A percentile compares a stretch with the other conserved stretches of the same genome.
These are phyloP conservation scores for Xylariaceae sp. DNA, from an alignment of 2,329 filamentous ascomycete species.

Conservation along the genomic window DNA sequence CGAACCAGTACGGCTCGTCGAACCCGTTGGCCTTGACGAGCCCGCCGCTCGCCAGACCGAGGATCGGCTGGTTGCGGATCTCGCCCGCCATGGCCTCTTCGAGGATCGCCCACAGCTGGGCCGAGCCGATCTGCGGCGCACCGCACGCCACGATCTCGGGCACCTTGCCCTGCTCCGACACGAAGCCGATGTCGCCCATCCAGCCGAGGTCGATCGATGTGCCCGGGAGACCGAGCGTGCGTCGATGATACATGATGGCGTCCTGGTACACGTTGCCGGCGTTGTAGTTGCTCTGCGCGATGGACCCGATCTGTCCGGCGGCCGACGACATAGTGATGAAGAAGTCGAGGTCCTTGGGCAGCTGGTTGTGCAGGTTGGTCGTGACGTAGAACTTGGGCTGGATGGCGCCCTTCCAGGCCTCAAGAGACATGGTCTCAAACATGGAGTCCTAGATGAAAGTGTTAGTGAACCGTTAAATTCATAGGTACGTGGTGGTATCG, in stretches of 20 bases:
- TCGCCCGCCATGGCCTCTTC: constrained; percentile 22
- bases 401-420: constrained; percentile 23
- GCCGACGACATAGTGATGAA: constrained; percentile 26
- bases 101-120: constrained; percentile 23
- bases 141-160: constrained; percentile 26
- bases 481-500: neutral
- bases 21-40: constrained; percentile 24
- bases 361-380: constrained; percentile 24
- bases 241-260: constrained; percentile 24
- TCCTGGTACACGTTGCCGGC: constrained; percentile 29
- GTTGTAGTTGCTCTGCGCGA: constrained; percentile 30
- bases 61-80: constrained; percentile 24
- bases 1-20: constrained; percentile 29
- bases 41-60: constrained; percentile 26
- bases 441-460: constrained; percentile 23
- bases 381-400: constrained; percentile 25
- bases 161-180: constrained; percentile 26
- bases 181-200: constrained; percentile 27
- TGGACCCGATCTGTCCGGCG: constrained; percentile 27
- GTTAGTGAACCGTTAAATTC: constrained; percentile 8
- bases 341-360: constrained; percentile 29
- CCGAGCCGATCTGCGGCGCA: constrained; percentile 22
- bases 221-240: constrained; percentile 22
- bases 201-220: constrained; percentile 26
- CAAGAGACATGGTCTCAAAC: constrained; percentile 27